Percentiles rank a stretch among this genome's conserved stretches.
Conservation (phyloP, 2,329 filamentous ascomycete genomes). For the Monosporascus ibericus region DNA sequence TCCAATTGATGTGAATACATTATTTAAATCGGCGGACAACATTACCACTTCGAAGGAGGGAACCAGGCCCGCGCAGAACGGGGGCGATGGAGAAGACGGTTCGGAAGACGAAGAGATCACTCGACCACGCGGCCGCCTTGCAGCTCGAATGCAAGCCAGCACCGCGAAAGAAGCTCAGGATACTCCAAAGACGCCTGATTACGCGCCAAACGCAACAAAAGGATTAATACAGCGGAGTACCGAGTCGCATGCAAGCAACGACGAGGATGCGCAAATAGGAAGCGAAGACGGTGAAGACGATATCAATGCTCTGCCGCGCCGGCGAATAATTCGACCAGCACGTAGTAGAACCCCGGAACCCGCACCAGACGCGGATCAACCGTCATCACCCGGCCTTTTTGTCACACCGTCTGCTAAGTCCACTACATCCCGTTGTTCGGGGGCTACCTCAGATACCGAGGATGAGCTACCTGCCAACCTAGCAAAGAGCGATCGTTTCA, state of each 20-base stretch:
- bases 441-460: conserved; percentile 33
- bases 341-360: conserved; percentile 21
- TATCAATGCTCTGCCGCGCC: conserved; percentile 14
- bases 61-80: conserved; percentile 9
- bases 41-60: conserved; percentile 7
- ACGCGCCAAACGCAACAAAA: not conserved
- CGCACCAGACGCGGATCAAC: conserved; percentile 22
- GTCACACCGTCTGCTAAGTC: conserved; percentile 42
- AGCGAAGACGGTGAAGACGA: conserved; percentile 22
- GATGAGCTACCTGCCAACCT: conserved; percentile 38
- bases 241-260: conserved; percentile 6
- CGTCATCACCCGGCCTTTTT: conserved; percentile 48
- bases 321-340: conserved; percentile 16
- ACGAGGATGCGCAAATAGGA: conserved; percentile 4
- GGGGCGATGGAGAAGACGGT: conserved; percentile 30
- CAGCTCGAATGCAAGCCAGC: conserved; percentile 26
- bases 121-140: conserved; percentile 31
- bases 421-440: conserved; percentile 11
- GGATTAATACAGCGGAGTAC: not conserved
- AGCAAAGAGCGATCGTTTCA: conserved; percentile 54
- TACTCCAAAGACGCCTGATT: conserved; percentile 4
- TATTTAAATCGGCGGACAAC: conserved; percentile 19
- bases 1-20: conserved; percentile 16
- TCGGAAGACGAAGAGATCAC: conserved; percentile 37
- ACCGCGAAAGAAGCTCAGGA: conserved; percentile 5